Evolutionary conservation across 345 rosid species (phyloP), one percentile per base, ranked within the genome.

Genomic region (Sisymbrium altissimum): DNA sequence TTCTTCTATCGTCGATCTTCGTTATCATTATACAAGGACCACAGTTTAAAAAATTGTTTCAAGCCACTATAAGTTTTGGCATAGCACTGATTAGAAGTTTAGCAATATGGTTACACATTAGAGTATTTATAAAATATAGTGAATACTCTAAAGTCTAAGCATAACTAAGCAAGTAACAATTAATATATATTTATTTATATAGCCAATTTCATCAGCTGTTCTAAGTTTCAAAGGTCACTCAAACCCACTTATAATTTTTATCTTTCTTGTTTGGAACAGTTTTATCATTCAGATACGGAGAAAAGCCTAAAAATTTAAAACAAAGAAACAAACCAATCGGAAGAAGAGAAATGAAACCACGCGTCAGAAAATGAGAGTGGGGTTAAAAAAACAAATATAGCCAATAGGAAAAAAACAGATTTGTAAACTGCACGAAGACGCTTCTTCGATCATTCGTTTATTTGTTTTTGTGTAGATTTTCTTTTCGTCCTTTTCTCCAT

Each of bases 371-470:
- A 11, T 12, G 61, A 66, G 61, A 5, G 61, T 74, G 61, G 7
- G 35, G 7, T 12, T 38, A 6, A 58, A 43, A 48, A 66, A 18
- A 17, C 18, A 35, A 36, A 56, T 8, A 41, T 12, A 44, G 59
- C 49, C 71, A 64, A 55, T 33, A 64, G 23, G 65, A 73, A 72
- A 50, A 73, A 64, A 64, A 73, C 21, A 64, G 39, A 43, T 40
- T 49, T 50, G 50, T 27, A 53, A 60, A 62, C 21, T 30, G 64
- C 57, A 73, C 41, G 63, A 73, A 65, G 21, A 56, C 66, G 43
- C 61, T 64, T 66, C 66, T 66, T 66, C 38, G 30, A 11, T 74
- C 72, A 38, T 64, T 55, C 65, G 39, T 55, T 32, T 18, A 40
- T 71, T 63, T 61, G 30, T 1, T n/a, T 14, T 49, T 48, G 25